Conservation (phyloP, 1,284 basidiomycete genomes). For the Mixia osmundae region DNA sequence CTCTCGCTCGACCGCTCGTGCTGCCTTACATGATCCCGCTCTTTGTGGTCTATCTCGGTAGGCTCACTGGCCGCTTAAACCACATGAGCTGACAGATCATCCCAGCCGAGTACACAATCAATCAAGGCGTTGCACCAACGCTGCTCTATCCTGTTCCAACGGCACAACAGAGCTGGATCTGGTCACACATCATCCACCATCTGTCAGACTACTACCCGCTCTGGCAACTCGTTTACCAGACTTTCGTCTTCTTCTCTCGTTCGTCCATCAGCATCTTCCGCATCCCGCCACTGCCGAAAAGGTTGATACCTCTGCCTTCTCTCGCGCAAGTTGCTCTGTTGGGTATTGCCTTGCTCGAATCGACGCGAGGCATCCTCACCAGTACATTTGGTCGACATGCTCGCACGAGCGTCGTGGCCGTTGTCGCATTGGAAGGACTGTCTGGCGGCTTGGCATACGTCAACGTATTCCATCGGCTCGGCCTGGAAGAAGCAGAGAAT, state of each 20-base stretch:
- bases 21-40: constrained; percentile 18
- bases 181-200: constrained; percentile 53
- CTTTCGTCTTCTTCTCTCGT: constrained; percentile 83
- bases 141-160: constrained; percentile 68
- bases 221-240: constrained; percentile 26
- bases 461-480: constrained; percentile 13
- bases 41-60: constrained; percentile 33
- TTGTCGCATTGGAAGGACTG: constrained; percentile 16
- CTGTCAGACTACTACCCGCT: constrained; percentile 41
- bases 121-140: constrained; percentile 64
- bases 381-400: constrained; percentile 9
- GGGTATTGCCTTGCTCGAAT: constrained; percentile 8
- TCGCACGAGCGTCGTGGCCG: constrained; percentile 5
- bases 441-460: constrained; percentile 16
- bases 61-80: constrained; percentile 10
- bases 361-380: constrained; percentile 8
- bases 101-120: constrained; percentile 14
- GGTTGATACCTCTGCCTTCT: constrained; percentile 41
- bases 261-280: constrained; percentile 65
- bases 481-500: constrained; percentile 6
- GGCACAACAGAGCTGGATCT: constrained; percentile 32
- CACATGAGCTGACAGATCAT: no score
- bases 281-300: constrained; percentile 51
- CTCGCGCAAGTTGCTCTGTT: constrained; percentile 15
- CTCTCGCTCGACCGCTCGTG: constrained; percentile 15